Evolutionary conservation across 768 basidiomycete genomes (phyloP), one percentile per base, ranked within the genome.

Genomic region (Tylopilus intermedius): DNA sequence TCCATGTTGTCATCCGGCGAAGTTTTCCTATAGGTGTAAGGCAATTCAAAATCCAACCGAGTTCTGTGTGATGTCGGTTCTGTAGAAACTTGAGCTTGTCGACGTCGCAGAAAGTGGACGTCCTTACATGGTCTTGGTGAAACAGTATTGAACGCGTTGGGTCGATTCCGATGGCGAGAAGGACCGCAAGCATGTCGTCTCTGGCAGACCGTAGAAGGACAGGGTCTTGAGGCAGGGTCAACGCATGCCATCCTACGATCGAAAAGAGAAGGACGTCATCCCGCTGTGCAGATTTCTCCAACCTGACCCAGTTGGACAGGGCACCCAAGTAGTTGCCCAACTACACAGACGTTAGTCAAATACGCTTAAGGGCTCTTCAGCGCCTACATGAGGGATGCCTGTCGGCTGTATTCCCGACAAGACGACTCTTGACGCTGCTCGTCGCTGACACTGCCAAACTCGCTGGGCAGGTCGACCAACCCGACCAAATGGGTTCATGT

Each of bases 381-480:
- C 2, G 66, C 80, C 59, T 68, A 94, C 93, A 72, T 95, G 93
- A 44, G 91, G 90, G 3, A 88, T 81, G 0, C 93, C 90, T 2
- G 94, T 94, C 0, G 94, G 94, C 64, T 95, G 94, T 29, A 97
- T 95, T 4, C 93, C 94, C 11, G 90, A 92, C 67, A 97, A 88
- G 35, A 94, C 73, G 45, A 84, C 75, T 13, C 80, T 67, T 18
- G 46, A 33, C 14, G 46, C 7, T 39, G 37, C 9, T 3, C 60
- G 59, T 39, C 52, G 57, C 40, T 42, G 53, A 33, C 27, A 45
- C 45, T 2, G 35, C 15, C n/a, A 62, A 37, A 40, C 47, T 48
- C 41, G 48, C 21, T n/a, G 43, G 32, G 40, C 48, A 45, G 27
- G 39, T 45, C 32, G 13, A 29, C 50, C 26, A n/a, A 57, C 52